Percentiles rank a stretch among this genome's conserved stretches.
These are phyloP conservation scores for Mycena citricolor DNA, from an alignment of 1,284 basidiomycete species.

Conservation along the genomic window DNA sequence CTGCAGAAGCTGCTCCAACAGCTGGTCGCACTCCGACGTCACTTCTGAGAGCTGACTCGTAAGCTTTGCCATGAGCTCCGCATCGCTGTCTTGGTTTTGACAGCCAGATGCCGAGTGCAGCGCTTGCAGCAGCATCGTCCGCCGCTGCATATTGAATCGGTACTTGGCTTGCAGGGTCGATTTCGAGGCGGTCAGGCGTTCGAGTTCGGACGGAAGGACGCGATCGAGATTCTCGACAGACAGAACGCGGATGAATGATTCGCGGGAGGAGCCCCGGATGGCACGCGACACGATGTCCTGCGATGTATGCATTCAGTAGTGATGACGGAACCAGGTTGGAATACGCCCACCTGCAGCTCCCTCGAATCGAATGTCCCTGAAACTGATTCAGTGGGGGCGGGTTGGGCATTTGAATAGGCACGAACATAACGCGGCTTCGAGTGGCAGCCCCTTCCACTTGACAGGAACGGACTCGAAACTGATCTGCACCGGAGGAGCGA, in stretches of 20 bases:
- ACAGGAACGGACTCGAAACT: slow-evolving; percentile 58
- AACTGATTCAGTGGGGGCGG: background rate
- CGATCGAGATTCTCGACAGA: slow-evolving; percentile 59
- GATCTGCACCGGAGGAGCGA: slow-evolving; percentile 47
- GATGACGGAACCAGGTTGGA: background rate
- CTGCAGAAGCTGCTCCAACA: slow-evolving; percentile 54
- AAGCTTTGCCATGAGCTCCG: slow-evolving; percentile 37
- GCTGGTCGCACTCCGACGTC: slow-evolving; percentile 56
- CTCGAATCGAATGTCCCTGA: slow-evolving; percentile 62
- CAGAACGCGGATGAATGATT: slow-evolving; percentile 71
- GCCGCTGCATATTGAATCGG: slow-evolving; percentile 64
- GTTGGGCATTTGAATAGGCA: slow-evolving; percentile 10
- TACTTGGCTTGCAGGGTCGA: slow-evolving; percentile 59
- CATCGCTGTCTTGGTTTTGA: slow-evolving; percentile 26
- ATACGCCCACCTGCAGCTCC: slow-evolving; percentile 42
- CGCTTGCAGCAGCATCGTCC: slow-evolving; percentile 70
- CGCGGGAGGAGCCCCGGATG: slow-evolving; percentile 67
- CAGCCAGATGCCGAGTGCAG: slow-evolving; percentile 43
- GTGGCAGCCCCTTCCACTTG: slow-evolving; percentile 62
- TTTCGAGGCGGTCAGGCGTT: slow-evolving; percentile 53
- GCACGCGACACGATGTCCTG: slow-evolving; percentile 73
- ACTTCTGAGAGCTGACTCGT: slow-evolving; percentile 60
- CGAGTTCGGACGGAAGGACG: slow-evolving; percentile 55
- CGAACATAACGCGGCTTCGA: slow-evolving; percentile 71
- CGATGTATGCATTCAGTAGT: background rate